Percentiles rank a stretch among this genome's conserved stretches.
These are phyloP conservation scores for Teunomyces lycoperdinae DNA, from an alignment of 805 yeast genomes.

Conservation along the genomic window DNA sequence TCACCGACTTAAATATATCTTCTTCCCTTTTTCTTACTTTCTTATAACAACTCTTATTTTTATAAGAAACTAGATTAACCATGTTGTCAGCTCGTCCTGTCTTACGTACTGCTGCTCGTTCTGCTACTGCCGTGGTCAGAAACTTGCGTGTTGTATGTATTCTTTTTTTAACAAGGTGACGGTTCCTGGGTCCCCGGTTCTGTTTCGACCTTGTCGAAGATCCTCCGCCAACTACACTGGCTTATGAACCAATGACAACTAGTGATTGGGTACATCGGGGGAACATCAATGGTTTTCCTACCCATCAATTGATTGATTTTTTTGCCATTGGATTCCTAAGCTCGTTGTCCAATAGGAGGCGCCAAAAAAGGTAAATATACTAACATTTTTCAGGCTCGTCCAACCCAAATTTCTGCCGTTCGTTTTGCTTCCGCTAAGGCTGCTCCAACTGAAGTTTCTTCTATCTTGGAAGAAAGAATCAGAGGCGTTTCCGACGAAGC, in stretches of 20 bases:
- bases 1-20: constrained; percentile 7
- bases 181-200: constrained; percentile 1
- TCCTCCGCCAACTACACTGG: not conserved
- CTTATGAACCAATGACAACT: not conserved
- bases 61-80: constrained; percentile 19
- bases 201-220: not conserved
- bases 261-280: not conserved
- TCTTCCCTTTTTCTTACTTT: constrained; percentile 9
- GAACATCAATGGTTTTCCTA: not conserved
- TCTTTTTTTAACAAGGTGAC: not conserved
- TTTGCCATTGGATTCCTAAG: not conserved
- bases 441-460: constrained; percentile 98
- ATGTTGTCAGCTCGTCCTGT: constrained; percentile 87
- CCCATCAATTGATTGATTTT: not conserved
- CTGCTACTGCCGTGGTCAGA: constrained; percentile 48
- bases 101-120: constrained; percentile 81
- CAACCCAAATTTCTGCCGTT: constrained; percentile 59
- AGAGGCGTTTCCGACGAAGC: constrained; percentile 98
- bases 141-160: constrained; percentile 28
- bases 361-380: constrained; percentile 15
- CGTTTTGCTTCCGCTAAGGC: constrained; percentile 96
- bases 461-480: constrained; percentile 98
- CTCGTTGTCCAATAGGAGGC: constrained; percentile 1
- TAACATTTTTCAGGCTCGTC: constrained; percentile 61
- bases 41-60: constrained; percentile 16